Evolutionary conservation across 371 early-diverging fungal genomes (phyloP).

Genomic region (Mycotypha africana): DNA sequence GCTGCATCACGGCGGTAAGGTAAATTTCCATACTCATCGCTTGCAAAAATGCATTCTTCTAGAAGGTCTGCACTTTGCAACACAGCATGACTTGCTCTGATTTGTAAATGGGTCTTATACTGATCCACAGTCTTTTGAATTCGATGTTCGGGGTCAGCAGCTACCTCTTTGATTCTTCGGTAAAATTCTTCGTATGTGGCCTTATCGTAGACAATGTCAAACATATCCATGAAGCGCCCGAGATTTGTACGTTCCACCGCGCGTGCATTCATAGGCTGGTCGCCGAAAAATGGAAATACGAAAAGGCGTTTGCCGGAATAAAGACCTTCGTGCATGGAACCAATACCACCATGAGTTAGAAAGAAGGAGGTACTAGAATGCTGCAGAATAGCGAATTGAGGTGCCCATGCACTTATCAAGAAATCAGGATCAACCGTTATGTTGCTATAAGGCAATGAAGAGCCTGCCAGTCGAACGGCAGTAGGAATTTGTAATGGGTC

Average conservation of each 20-base stretch:
- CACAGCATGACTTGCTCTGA: conserved; percentile 3
- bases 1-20: conserved; percentile 5
- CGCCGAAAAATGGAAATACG: conserved; percentile 33
- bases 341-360: conserved; percentile 33
- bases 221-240: not conserved
- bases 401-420: conserved; percentile 17
- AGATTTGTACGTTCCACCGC: not conserved
- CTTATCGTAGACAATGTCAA: not conserved
- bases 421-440: conserved; percentile 1
- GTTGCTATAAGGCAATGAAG: not conserved
- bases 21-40: conserved; percentile 5
- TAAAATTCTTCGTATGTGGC: not conserved
- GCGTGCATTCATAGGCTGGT: conserved; percentile 21
- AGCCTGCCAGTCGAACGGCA: not conserved
- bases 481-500: not conserved
- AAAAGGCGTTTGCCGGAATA: conserved; percentile 21
- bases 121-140: conserved; percentile 7
- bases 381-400: conserved; percentile 32
- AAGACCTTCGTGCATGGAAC: conserved; percentile 26
- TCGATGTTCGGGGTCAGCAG: not conserved
- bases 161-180: not conserved
- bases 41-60: conserved; percentile 18
- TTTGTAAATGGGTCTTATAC: conserved; percentile 10
- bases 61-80: conserved; percentile 14
- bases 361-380: conserved; percentile 29